Base-by-base conservation (phyloP, 2,329 filamentous ascomycete genomes). In the Macrophomina phaseolina region DNA sequence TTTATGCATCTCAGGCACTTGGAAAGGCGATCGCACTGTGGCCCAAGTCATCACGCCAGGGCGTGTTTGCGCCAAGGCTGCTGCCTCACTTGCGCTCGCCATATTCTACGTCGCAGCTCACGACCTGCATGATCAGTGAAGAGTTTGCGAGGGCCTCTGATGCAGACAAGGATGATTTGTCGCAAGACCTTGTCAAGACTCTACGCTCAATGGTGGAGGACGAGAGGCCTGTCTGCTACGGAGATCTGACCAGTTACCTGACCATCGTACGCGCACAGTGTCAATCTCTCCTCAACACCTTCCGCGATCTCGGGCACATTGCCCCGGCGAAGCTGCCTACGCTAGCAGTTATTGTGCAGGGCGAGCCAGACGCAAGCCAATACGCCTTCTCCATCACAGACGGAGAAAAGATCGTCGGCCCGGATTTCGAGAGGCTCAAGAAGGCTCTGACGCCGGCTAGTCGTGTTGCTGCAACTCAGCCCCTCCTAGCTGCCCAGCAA, bases 211-310 rank as follows among this genome's bases (percentile, higher is more conserved):
- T 97, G 30, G 87, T 98, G 32, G 94, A 97, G 73, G 85, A 85
- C 9, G 92, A 96, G 53, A 88, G 93, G 30, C 94, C 94, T 23
- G 78, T 85, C 7, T 91, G 91, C 75, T 99, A 99, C 77, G 87
- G 91, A 68, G 95, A 99, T 77, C 87, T 99, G 45, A 91, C 95
- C 55, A 95, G 91, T 77, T 96, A 92, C 75, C 87, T 97, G 36
- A 93, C 97, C 75, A 90, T 97, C 61, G 92, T 93, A 16, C 89
- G 95, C 68, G 92, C 94, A 1, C 94, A 97, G 76, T 98, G 94
- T 73, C 91, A 94, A 72, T 93, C 95, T 69, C 83, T 99, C 30
- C 83, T 98, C 68, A 93, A 94, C 75, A 88, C 95, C 62, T 99
- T 99, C 85, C 88, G 93, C 72, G 94, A 98, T 16, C 53, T 62